Base-by-base conservation (phyloP, 225 moss, liverwort and hornwort species). In the Marchantia paleacea region DNA sequence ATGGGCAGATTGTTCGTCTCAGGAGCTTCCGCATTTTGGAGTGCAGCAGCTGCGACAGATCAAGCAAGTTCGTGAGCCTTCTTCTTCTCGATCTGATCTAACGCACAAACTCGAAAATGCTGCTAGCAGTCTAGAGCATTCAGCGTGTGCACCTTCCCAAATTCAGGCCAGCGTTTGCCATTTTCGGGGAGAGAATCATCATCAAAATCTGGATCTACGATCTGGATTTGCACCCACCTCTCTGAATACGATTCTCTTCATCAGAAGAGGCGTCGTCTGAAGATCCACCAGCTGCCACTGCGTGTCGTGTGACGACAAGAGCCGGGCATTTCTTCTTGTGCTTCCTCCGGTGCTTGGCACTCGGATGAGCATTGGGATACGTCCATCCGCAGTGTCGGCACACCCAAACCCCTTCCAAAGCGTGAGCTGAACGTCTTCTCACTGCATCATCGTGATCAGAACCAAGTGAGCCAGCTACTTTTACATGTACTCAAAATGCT, bases 321-420 rank as follows among this genome's bases (percentile, higher is more conserved):
- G 78, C 64, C 6, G 70, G 79, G 62, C 87, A 87, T 51, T 62
- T 85, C 64, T 84, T 83, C 81, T 88, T 88, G 72, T 88, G 88
- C 64, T 85, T 88, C 55, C 88, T 78, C 55, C 88, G 83, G 53
- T 81, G 85, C 79, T 88, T 88, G 78, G 85, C 88, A 62, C 88
- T 88, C 6, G 88, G 88, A 66, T 85, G 88, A 25, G 88, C 71
- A 77, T 88, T 88, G 18, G 88, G 81, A 79, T 85, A 85, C 10
- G 81, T 75, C 85, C 83, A 83, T 29, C 74, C 81, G 48, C 86
- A 86, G 16, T 85, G 83, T 29, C 81, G 81, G 79, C 88, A 88
- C 28, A 72, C 54, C 88, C 88, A 88, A 9, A 75, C 55, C 29
- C 85, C 85, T 49, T 79, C 78, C n/a, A 66, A 39, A 24, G 80